Base-by-base conservation (phyloP, 305 asterid species). In the Coffea humblotiana region DNA sequence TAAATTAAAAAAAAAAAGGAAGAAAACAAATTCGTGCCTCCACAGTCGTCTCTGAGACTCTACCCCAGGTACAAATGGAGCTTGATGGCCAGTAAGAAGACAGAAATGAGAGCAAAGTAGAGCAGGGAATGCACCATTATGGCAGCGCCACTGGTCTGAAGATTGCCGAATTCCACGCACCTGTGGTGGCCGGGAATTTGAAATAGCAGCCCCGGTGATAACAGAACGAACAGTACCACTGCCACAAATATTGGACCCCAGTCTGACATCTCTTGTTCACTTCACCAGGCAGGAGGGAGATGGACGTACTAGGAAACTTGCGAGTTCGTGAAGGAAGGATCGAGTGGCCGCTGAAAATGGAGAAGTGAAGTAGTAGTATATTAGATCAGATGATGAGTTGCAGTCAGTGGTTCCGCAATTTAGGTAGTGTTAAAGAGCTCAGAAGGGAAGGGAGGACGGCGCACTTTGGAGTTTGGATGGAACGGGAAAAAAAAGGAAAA, bases 131-230 rank as follows among this genome's bases (percentile, higher is more conserved):
- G 93, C 71, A 90, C 80, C 81, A 83, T 64, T 23, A 86, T 79
- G 67, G 91, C 84, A 4, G 89, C 88, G 8, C 88, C 93, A 60
- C 90, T 84, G 3, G 91, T 85, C 77, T 84, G 87, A 21, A 90
- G 82, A 47, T 75, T 84, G 9, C 88, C 90, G 76, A 89, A 89
- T 58, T 89, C 92, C 29, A 89, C 88, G 29, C 81, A 83, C 3
- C 87, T 82, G 1, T 58, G 85, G 78, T 82, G 88, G 19, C 89
- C 91, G 1, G 92, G 91, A 2, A 89, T 63, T 77, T 89, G 91
- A 63, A 89, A 88, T 29, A 89, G 78, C 74, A 88, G 65, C 19
- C 93, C 93, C 0, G 93, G 90, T 54, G 90, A 86, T 29, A 90
- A 66, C 45, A 90, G 66, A 11, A 86, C 86, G 73, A 90, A 90